A percentile compares a stretch with the other conserved stretches of the same genome.
phyloP scores from a whole-genome alignment of 2,329 filamentous ascomycete species.

The Epichloe scottii region DNA sequence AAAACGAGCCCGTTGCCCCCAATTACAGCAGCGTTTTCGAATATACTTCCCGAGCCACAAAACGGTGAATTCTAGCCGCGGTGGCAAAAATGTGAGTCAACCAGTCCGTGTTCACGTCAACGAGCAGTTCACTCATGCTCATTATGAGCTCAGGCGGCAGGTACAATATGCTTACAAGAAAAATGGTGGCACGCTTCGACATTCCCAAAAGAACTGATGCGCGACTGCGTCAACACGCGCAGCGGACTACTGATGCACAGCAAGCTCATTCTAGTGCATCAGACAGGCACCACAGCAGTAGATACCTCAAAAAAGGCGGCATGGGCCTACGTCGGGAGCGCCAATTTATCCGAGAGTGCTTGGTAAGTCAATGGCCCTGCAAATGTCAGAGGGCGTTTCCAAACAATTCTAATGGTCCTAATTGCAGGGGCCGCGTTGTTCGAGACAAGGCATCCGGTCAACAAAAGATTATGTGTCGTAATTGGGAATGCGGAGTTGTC shows the following conservation, averaged over 20 bases:
- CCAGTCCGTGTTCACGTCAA: not conserved
- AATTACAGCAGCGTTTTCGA: conserved; percentile 39
- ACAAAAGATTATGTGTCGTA: conserved; percentile 70
- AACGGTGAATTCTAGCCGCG: conserved; percentile 54
- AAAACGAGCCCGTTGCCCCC: not conserved
- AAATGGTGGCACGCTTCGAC: conserved; percentile 56
- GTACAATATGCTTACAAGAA: conserved; percentile 68
- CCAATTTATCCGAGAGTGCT: conserved; percentile 85
- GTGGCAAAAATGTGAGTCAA: conserved; percentile 31
- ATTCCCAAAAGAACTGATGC: conserved; percentile 62
- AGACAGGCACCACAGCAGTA: not conserved
- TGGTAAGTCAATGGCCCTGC: conserved; percentile 46
- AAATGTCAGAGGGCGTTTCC: not conserved
- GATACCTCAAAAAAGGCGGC: conserved; percentile 20
- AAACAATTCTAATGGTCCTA: conserved; percentile 1
- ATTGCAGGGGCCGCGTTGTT: conserved; percentile 60
- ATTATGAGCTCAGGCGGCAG: conserved; percentile 43
- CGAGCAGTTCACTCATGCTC: not conserved
- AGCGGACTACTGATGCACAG: conserved; percentile 72
- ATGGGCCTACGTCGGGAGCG: conserved; percentile 82
- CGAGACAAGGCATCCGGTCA: conserved; percentile 54
- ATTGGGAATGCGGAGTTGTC: conserved; percentile 92
- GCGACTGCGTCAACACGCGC: conserved; percentile 63
- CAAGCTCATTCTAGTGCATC: conserved; percentile 55
- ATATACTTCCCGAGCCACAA: conserved; percentile 70